Base-by-base conservation (phyloP, 345 rosid genomes). In the Diplotaxis tenuifolia region DNA sequence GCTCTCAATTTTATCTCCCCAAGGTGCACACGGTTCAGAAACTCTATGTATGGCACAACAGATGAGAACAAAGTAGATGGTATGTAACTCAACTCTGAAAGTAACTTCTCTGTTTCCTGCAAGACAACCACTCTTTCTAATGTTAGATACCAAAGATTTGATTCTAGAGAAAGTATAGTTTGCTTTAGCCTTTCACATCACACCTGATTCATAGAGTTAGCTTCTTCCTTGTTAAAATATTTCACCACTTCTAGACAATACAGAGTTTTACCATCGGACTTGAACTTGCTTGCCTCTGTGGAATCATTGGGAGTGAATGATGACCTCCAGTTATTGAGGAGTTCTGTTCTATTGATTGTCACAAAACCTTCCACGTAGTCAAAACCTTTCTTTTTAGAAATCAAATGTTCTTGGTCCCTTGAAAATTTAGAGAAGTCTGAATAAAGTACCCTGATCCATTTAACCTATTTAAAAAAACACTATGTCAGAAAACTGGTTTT, bases 321-420 rank as follows among this genome's bases (percentile, higher is more conserved):
- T 2, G 96, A 86, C 67, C 87, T 84, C 99, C 98, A 96, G 67
- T 78, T 90, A 67, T 86, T 78, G 15, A 96, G 87, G 49, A 95
- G 82, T 27, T 88, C 90, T 7, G 86, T 87, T 80, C 90, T 78
- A 84, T 96, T 96, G 69, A 92, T 86, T 21, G 84, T 71, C 21
- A 89, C 98, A 50, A 88, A 89, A 62, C 98, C 99, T 82, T 96
- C 99, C 40, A 96, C 77, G 78, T 90, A 96, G 79, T 96, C 96
- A 10, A 96, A 92, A 67, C 88, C 67, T 29, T 84, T 75, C 53
- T 79, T 58, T 8, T 76, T 77, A 4, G 89, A 88, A 80, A 96
- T 87, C 68, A 92, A 72, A 62, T 78, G 82, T 73, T 96, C 98
- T 80, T 96, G 99, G 78, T 96, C 98, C 28, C 47, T 79, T 78